phyloP scores from a whole-genome alignment of 2,329 filamentous ascomycete genomes.

The Colletotrichum destructivum region DNA sequence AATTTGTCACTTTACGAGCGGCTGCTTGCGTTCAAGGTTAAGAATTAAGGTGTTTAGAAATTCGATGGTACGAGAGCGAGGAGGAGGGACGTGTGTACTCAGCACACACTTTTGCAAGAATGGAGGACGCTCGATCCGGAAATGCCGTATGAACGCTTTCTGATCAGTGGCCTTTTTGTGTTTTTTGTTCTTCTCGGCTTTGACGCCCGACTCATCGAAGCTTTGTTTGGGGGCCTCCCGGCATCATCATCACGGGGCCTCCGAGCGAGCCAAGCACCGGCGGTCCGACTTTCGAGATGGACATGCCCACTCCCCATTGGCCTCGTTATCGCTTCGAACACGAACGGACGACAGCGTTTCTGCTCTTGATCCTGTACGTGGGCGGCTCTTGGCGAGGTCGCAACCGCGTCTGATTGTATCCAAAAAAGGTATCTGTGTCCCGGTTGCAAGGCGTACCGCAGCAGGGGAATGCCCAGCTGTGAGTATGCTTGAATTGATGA shows the following conservation, averaged over 20 bases:
- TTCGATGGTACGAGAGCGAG: too few relatives aligned
- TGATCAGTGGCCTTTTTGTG: background rate
- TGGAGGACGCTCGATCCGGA: too few relatives aligned
- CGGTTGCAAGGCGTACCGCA: background rate
- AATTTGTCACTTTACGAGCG: background rate
- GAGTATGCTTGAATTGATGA: slow-evolving; percentile 39
- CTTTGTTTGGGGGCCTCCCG: too few relatives aligned
- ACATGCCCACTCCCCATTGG: background rate
- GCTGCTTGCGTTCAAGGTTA: background rate
- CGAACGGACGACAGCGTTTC: background rate
- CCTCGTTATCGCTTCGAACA: background rate
- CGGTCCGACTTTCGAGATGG: background rate
- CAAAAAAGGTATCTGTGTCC: background rate
- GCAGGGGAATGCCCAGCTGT: slow-evolving; percentile 17
- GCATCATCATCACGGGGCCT: background rate
- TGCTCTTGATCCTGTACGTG: background rate
- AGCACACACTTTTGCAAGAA: background rate
- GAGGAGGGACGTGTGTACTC: too few relatives aligned
- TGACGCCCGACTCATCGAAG: too few relatives aligned
- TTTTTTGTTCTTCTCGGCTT: background rate
- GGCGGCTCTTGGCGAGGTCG: slow-evolving; percentile 30
- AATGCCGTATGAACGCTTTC: too few relatives aligned
- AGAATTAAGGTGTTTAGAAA: background rate
- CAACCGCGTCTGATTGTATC: slow-evolving; percentile 12
- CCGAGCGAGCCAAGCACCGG: background rate